phyloP scores from a whole-genome alignment of 2,329 filamentous ascomycete species.

The Fusarium agapanthi region DNA sequence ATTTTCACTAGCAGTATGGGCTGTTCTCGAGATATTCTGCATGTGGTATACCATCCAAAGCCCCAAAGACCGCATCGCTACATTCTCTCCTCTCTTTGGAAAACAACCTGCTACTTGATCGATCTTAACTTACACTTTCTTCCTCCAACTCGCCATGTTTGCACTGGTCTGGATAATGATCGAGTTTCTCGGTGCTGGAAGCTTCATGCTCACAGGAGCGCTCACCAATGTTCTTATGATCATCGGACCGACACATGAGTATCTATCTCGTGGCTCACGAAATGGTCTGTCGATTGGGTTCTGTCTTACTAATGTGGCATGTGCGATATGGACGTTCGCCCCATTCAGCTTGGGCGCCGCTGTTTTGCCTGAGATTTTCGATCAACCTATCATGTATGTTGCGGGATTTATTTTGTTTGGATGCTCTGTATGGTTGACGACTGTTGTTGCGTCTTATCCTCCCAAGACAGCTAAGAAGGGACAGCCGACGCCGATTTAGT shows the following conservation, averaged over 20 bases:
- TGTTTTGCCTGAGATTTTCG: constrained; percentile 5
- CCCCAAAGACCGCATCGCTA: neutral
- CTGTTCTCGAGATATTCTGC: neutral
- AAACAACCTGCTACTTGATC: neutral
- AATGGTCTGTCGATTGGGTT: neutral
- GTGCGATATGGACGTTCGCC: constrained; percentile 3
- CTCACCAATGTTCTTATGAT: constrained; percentile 10
- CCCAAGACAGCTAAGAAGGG: neutral
- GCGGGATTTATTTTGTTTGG: neutral
- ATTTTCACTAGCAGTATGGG: neutral
- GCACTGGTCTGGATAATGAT: neutral
- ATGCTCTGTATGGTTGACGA: neutral
- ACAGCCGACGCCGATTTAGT: neutral
- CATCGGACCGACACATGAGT: constrained; percentile 1
- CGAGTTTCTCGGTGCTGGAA: rapidly evolving
- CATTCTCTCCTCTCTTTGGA: neutral
- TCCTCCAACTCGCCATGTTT: neutral
- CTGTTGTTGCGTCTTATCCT: neutral
- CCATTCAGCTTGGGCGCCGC: neutral
- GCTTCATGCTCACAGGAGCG: neutral
- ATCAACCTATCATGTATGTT: neutral
- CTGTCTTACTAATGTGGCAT: constrained; percentile 4
- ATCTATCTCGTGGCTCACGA: neutral
- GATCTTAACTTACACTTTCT: neutral
- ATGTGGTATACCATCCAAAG: neutral